Evolutionary conservation across 768 basidiomycete genomes (phyloP).

Genomic region (Mycena leptocephala): DNA sequence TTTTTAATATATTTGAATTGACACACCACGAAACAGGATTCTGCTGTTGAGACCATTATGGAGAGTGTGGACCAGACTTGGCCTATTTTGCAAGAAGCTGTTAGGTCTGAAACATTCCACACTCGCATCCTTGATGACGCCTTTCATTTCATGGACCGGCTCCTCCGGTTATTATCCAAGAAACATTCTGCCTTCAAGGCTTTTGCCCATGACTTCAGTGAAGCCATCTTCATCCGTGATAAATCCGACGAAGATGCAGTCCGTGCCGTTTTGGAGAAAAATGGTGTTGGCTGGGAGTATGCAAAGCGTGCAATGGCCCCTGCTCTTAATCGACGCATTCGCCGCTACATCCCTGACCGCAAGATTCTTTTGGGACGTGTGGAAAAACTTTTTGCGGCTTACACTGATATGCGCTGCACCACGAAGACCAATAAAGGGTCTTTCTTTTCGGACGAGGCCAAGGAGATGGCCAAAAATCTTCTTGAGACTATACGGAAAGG

Average conservation of each 20-base stretch:
- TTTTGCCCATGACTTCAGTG: no score
- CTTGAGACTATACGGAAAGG: not conserved
- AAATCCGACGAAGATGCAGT: not conserved
- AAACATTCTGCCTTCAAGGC: not conserved
- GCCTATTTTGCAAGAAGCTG: no score
- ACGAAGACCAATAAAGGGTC: not conserved
- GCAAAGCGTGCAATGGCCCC: not conserved
- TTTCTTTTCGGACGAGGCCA: not conserved
- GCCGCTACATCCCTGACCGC: not conserved
- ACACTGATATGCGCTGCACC: not conserved
- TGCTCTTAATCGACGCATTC: not conserved
- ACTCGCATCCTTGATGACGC: no score
- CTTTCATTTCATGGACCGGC: slow-evolving; percentile 4
- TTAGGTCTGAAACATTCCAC: no score
- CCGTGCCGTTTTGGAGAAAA: not conserved
- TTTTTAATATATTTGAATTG: no score
- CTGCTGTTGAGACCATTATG: no score
- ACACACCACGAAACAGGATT: no score
- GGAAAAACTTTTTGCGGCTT: not conserved
- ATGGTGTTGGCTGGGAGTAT: no score
- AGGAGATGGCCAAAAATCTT: not conserved
- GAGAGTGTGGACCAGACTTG: no score
- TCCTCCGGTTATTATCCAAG: not conserved
- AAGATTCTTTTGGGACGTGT: not conserved
- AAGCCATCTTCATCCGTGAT: no score